Percentiles rank a stretch among this genome's conserved stretches.
Conservation (phyloP, 257 asterid genomes). For the Ophiorrhiza pumila region DNA sequence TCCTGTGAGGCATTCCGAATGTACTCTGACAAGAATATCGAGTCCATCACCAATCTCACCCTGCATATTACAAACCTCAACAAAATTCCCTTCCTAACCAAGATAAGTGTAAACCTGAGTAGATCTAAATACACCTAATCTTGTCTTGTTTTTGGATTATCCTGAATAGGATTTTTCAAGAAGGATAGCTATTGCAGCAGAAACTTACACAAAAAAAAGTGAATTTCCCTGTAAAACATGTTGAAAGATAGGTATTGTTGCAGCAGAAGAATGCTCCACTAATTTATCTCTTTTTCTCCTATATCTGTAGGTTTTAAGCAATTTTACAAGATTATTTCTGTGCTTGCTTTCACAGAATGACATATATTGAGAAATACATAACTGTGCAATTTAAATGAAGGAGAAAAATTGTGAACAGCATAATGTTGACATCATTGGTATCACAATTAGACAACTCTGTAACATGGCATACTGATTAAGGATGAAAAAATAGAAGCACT, state of each 20-base stretch:
- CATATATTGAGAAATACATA: not conserved
- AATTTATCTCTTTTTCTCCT: constrained; percentile 83
- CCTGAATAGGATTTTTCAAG: not conserved
- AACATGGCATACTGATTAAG: not conserved
- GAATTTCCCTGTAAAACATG: not conserved
- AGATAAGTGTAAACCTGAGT: not conserved
- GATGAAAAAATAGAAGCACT: not conserved
- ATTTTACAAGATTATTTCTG: constrained; percentile 16
- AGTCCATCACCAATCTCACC: constrained; percentile 89
- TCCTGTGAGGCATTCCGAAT: constrained; percentile 97
- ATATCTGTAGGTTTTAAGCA: constrained; percentile 52
- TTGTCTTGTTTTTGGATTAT: not conserved
- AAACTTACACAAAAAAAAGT: not conserved
- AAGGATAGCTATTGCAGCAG: not conserved
- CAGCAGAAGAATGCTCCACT: constrained; percentile 88
- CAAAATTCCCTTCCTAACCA: not conserved
- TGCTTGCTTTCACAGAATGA: constrained; percentile 1
- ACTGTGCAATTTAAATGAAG: not conserved
- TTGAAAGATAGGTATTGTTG: constrained; percentile 59
- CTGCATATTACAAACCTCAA: constrained; percentile 35
- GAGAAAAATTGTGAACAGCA: not conserved
- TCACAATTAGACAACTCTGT: not conserved
- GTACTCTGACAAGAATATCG: constrained; percentile 90
- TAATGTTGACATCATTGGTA: not conserved
- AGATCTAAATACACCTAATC: not conserved